These are phyloP conservation scores for Lolium rigidum DNA, from an alignment of 176 grass and related monocot species.

Conservation along the genomic window DNA sequence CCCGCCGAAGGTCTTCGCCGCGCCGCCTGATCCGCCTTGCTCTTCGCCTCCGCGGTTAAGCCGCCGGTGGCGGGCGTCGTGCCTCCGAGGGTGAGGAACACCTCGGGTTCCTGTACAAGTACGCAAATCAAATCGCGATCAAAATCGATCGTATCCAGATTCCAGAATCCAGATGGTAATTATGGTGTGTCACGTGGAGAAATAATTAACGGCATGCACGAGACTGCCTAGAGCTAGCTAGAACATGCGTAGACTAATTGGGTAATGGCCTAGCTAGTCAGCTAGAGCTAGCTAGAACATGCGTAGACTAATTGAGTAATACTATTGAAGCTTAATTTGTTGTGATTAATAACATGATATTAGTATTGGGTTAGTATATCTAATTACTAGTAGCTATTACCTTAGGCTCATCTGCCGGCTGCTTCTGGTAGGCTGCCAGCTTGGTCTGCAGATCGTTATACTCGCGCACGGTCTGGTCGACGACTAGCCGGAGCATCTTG, in stretches of 20 bases:
- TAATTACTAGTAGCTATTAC: no score
- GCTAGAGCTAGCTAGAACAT: slow-evolving; percentile 38
- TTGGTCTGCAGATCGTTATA: slow-evolving; percentile 80
- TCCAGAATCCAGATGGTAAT: slow-evolving; percentile 45
- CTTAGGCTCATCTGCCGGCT: slow-evolving; percentile 59
- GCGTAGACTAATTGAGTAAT: slow-evolving; percentile 31
- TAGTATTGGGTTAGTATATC: neutral
- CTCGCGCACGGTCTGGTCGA: slow-evolving; percentile 67
- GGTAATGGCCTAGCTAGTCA: slow-evolving; percentile 42
- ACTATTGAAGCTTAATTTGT: neutral
- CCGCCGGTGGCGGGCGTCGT: neutral
- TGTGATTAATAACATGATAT: neutral
- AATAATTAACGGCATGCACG: slow-evolving; percentile 46
- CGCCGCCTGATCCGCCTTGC: slow-evolving; percentile 38
- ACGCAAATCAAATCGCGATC: slow-evolving; percentile 33
- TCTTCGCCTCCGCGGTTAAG: slow-evolving; percentile 40
- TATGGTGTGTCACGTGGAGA: slow-evolving; percentile 56
- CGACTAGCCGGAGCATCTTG: slow-evolving; percentile 54
- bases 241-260: slow-evolving; percentile 41
- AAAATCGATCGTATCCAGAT: slow-evolving; percentile 18
- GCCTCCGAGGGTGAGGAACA: slow-evolving; percentile 77
- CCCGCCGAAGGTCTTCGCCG: slow-evolving; percentile 34
- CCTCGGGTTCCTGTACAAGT: slow-evolving; percentile 57
- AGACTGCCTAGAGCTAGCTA: slow-evolving; percentile 3
- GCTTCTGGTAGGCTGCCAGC: slow-evolving; percentile 62